These are phyloP conservation scores for Malassezia globosa DNA, from an alignment of 1,284 basidiomycete species.

Conservation along the genomic window DNA sequence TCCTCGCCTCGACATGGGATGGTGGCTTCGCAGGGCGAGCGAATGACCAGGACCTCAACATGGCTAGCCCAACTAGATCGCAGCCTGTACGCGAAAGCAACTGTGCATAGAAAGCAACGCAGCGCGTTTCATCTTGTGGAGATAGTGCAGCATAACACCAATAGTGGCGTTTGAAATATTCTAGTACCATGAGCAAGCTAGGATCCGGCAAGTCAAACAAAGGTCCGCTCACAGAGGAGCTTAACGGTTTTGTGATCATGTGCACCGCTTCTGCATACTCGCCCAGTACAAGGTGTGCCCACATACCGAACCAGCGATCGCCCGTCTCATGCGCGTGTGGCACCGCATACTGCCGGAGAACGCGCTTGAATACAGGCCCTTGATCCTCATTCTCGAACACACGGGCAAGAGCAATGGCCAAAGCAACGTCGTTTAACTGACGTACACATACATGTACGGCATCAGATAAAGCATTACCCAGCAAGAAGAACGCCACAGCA, in stretches of 20 bases:
- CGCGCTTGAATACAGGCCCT: slow-evolving; percentile 62
- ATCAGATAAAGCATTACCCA: slow-evolving; percentile 77
- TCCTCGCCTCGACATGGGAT: no score
- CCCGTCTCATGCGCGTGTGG: slow-evolving; percentile 73
- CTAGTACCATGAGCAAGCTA: slow-evolving; percentile 73
- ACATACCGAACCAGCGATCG: slow-evolving; percentile 88
- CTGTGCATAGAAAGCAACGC: slow-evolving; percentile 85
- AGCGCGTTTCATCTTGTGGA: slow-evolving; percentile 77
- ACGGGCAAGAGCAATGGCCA: slow-evolving; percentile 75
- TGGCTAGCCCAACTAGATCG: slow-evolving; percentile 70
- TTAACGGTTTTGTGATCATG: slow-evolving; percentile 1
- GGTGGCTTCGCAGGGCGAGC: slow-evolving; percentile 29
- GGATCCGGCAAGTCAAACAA: slow-evolving; percentile 64
- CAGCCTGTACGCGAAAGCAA: slow-evolving; percentile 86
- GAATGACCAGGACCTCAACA: slow-evolving; percentile 80
- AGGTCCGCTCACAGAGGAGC: neutral
- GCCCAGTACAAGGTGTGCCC: slow-evolving; percentile 85
- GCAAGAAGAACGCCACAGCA: slow-evolving; percentile 90
- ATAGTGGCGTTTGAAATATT: slow-evolving; percentile 57
- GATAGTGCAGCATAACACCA: slow-evolving; percentile 56
- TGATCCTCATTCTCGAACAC: slow-evolving; percentile 65
- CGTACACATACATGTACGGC: slow-evolving; percentile 82
- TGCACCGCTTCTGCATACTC: slow-evolving; percentile 36
- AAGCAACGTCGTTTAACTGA: slow-evolving; percentile 75
- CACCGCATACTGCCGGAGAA: slow-evolving; percentile 64